phyloP scores from a whole-genome alignment of 768 basidiomycete genomes.

The Hericium coralloides region DNA sequence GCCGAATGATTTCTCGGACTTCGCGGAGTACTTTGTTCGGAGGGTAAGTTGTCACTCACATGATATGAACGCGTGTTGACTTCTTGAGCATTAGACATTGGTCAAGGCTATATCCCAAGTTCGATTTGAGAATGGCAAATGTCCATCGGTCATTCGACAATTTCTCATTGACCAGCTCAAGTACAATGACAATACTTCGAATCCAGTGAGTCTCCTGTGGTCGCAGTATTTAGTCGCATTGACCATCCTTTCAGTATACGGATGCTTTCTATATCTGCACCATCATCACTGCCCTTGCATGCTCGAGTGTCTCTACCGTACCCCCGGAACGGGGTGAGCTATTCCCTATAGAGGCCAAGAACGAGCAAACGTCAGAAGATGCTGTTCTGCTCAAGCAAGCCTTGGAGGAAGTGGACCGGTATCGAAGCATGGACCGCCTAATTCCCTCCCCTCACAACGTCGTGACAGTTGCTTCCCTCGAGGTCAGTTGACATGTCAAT shows the following conservation, averaged over 20 bases:
- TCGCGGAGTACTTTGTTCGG: constrained; percentile 90
- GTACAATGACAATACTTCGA: constrained; percentile 92
- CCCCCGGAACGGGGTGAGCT: constrained; percentile 79
- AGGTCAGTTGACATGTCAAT: constrained; percentile 41
- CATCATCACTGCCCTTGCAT: constrained; percentile 74
- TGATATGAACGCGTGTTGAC: not conserved
- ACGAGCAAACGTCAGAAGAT: constrained; percentile 62
- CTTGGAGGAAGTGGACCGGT: constrained; percentile 77
- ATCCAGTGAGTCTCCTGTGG: constrained; percentile 48
- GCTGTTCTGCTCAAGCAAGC: constrained; percentile 64
- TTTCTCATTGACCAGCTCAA: constrained; percentile 90
- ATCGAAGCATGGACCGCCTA: constrained; percentile 89
- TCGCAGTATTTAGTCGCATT: constrained; percentile 2
- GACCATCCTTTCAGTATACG: constrained; percentile 51
- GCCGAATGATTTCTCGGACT: constrained; percentile 88
- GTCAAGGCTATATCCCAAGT: constrained; percentile 79
- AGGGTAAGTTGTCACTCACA: constrained; percentile 47
- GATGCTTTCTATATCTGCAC: constrained; percentile 88
- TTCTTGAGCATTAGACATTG: constrained; percentile 41
- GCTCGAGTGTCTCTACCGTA: constrained; percentile 65
- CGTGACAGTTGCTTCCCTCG: constrained; percentile 82
- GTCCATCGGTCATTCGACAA: constrained; percentile 75
- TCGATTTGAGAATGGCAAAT: constrained; percentile 81
- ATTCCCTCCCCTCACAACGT: constrained; percentile 94
- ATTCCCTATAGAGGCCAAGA: constrained; percentile 54